A percentile compares a stretch with the other conserved stretches of the same genome.
phyloP scores from a whole-genome alignment of 495 filamentous ascomycete species.

The Daldinia caldariorum region DNA sequence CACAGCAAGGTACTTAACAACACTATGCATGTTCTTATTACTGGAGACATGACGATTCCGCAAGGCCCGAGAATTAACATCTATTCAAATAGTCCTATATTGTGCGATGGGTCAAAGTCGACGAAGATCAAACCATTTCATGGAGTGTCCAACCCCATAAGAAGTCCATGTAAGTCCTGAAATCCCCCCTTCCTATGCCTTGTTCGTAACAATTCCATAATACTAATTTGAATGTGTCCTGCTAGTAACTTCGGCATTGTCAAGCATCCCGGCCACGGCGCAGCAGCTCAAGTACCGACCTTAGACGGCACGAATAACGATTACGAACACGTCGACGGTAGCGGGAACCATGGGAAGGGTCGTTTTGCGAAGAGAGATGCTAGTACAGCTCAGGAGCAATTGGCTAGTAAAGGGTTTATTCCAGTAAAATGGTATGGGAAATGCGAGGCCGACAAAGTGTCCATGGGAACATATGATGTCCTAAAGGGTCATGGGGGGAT shows the following conservation, averaged over 20 bases:
- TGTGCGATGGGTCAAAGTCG: slow-evolving; percentile 94
- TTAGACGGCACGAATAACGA: slow-evolving; percentile 45
- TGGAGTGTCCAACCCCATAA: slow-evolving; percentile 98
- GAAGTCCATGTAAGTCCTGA: slow-evolving; percentile 77
- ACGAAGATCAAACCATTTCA: slow-evolving; percentile 88
- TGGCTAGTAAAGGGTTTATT: slow-evolving; percentile 85
- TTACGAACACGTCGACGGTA: slow-evolving; percentile 56
- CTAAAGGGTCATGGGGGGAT: slow-evolving; percentile 78
- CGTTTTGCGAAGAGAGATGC: slow-evolving; percentile 60
- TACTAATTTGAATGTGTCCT: slow-evolving; percentile 14
- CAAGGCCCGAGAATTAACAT: slow-evolving; percentile 18
- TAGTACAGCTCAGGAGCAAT: slow-evolving; percentile 78
- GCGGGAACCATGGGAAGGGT: slow-evolving; percentile 42
- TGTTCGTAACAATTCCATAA: slow-evolving; percentile 16
- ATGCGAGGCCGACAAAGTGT: slow-evolving; percentile 96
- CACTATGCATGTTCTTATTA: slow-evolving; percentile 33
- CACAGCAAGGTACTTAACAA: slow-evolving; percentile 84
- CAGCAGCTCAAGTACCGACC: slow-evolving; percentile 55
- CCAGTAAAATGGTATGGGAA: slow-evolving; percentile 89
- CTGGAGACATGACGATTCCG: background rate
- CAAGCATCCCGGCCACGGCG: slow-evolving; percentile 85
- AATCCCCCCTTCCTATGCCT: slow-evolving; percentile 3
- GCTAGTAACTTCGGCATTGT: slow-evolving; percentile 91
- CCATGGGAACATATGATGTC: slow-evolving; percentile 88
- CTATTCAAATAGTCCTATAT: slow-evolving; percentile 80